Conservation (phyloP, 2,329 filamentous ascomycete species). For the Venturia aucupariae region DNA sequence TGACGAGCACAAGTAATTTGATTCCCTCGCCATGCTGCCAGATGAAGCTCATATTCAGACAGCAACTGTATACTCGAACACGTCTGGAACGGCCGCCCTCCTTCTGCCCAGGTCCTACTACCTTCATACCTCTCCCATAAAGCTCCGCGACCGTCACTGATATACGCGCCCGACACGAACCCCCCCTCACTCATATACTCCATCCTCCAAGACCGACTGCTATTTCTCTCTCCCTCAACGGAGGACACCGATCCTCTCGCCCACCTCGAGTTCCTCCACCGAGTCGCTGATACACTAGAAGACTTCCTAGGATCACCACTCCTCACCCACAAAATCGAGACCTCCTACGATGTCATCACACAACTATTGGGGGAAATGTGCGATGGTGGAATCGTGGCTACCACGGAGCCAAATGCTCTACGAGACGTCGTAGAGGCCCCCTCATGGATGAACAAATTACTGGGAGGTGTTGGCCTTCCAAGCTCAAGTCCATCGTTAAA, state of each 20-base stretch:
- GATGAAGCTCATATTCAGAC: slow-evolving; percentile 12
- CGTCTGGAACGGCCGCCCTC: slow-evolving; percentile 73
- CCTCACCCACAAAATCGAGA: slow-evolving; percentile 76
- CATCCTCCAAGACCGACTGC: slow-evolving; percentile 73
- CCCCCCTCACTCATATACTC: slow-evolving; percentile 86
- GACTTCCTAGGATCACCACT: slow-evolving; percentile 88
- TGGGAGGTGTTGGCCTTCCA: slow-evolving; percentile 79
- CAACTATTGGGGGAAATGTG: slow-evolving; percentile 95
- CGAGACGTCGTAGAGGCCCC: slow-evolving; percentile 88
- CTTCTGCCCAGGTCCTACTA: slow-evolving; percentile 65
- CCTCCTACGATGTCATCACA: slow-evolving; percentile 84
- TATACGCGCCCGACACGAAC: slow-evolving; percentile 72
- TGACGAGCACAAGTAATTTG: slow-evolving; percentile 77
- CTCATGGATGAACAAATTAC: slow-evolving; percentile 76
- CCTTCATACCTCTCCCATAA: slow-evolving; percentile 81
- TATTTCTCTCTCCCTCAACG: slow-evolving; percentile 78
- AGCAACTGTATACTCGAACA: slow-evolving; percentile 83
- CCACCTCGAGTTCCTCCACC: slow-evolving; percentile 88
- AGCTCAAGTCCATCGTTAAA: slow-evolving; percentile 39
- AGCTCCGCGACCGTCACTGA: slow-evolving; percentile 69
- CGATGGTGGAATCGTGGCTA: slow-evolving; percentile 79
- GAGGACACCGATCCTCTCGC: slow-evolving; percentile 82
- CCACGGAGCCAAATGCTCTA: slow-evolving; percentile 87
- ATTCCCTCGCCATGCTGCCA: slow-evolving; percentile 7
- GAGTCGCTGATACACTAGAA: slow-evolving; percentile 83